Conservation (phyloP, 768 basidiomycete genomes). For the Psilocybe azurescens region DNA sequence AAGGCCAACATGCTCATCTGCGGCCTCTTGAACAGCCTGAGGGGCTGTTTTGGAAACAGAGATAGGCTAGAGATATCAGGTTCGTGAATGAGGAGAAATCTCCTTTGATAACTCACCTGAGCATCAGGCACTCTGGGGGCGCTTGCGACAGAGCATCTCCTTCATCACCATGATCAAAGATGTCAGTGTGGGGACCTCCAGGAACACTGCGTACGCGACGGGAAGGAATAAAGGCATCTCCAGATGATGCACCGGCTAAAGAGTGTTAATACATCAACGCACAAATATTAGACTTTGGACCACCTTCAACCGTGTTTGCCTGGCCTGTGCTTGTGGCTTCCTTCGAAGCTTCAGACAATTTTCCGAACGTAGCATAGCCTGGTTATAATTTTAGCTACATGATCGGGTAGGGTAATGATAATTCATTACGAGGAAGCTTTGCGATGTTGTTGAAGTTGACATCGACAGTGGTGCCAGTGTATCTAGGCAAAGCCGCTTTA, state of each 20-base stretch:
- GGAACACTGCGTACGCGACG: slow-evolving; percentile 63
- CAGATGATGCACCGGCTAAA: slow-evolving; percentile 1
- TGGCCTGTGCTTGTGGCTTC: neutral
- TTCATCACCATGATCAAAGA: slow-evolving; percentile 51
- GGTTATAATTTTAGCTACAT: slow-evolving; percentile 1
- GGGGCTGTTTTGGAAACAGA: neutral
- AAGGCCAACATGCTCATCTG: slow-evolving; percentile 37
- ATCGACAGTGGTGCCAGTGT: slow-evolving; percentile 77
- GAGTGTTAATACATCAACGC: neutral
- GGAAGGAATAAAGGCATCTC: slow-evolving; percentile 52
- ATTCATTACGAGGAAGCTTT: slow-evolving; percentile 73
- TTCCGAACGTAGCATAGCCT: slow-evolving; percentile 81
- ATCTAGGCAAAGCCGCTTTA: slow-evolving; percentile 44
- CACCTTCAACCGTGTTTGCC: neutral
- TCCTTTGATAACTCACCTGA: slow-evolving; percentile 13
- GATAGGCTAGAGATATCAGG: neutral
- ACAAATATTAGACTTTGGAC: neutral
- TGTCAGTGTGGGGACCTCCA: slow-evolving; percentile 55
- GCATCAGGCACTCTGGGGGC: slow-evolving; percentile 39
- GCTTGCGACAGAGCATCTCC: slow-evolving; percentile 67
- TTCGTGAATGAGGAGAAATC: neutral
- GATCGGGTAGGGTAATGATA: slow-evolving; percentile 21
- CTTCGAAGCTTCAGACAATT: slow-evolving; percentile 34
- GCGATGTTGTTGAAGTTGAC: slow-evolving; percentile 75
- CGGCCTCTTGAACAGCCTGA: slow-evolving; percentile 7